Conservation (phyloP, 768 basidiomycete genomes). For the Rhodosporidiobolus sp. region DNA sequence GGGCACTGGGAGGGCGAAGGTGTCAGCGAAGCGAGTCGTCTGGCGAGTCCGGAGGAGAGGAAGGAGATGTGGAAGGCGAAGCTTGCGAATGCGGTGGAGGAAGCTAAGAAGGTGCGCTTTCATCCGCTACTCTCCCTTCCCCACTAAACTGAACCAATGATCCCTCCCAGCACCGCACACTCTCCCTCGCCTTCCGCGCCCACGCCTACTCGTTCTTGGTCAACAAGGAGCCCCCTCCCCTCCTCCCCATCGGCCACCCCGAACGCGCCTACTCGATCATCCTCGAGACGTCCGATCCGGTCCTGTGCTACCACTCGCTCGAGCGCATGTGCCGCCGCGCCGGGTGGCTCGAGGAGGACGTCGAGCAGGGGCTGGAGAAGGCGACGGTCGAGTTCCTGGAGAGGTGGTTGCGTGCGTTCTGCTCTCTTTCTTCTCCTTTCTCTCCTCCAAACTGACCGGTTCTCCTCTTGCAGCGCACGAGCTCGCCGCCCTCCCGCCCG, state of each 20-base stretch:
- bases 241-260: neutral
- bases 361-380: neutral
- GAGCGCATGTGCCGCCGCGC: constrained; percentile 9
- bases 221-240: neutral
- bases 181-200: constrained; percentile 6
- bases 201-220: neutral
- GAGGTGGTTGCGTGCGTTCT: constrained; percentile 11
- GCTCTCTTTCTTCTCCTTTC: neutral
- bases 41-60: neutral
- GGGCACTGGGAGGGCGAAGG: neutral
- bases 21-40: neutral
- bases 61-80: constrained; percentile 10
- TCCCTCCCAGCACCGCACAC: neutral
- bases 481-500: neutral
- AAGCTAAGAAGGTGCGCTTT: constrained; percentile 16
- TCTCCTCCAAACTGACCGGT: too few relatives aligned
- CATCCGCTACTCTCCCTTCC: neutral
- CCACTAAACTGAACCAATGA: neutral
- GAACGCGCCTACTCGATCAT: neutral
- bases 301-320: neutral
- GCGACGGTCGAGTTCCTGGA: constrained; percentile 4
- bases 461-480: neutral
- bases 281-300: too few relatives aligned
- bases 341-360: neutral
- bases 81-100: neutral